Conservation (phyloP, 2,329 filamentous ascomycete species). For the Trichophyton mentagrophytes region DNA sequence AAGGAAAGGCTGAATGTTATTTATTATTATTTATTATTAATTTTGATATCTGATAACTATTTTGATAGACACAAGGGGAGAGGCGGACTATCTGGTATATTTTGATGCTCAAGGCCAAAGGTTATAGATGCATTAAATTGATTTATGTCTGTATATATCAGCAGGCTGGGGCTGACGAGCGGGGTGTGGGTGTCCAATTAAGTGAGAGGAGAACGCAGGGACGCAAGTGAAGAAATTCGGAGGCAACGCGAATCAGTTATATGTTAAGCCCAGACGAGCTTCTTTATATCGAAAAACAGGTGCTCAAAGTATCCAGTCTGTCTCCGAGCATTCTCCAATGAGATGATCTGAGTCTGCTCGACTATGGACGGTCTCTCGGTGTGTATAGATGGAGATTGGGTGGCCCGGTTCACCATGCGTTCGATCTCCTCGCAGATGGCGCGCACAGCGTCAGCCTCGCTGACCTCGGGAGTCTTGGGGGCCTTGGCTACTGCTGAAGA, state of each 20-base stretch:
- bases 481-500: slow-evolving; percentile 18
- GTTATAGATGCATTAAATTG: background rate
- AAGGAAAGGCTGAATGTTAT: background rate
- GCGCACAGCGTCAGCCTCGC: slow-evolving; percentile 43
- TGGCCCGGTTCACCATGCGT: slow-evolving; percentile 44
- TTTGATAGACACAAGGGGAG: background rate
- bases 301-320: slow-evolving; percentile 79
- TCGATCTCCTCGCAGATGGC: slow-evolving; percentile 66
- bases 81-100: background rate
- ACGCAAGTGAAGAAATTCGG: background rate
- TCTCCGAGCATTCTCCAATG: slow-evolving; percentile 68
- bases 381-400: slow-evolving; percentile 24
- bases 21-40: background rate
- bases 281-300: slow-evolving; percentile 81
- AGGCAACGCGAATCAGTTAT: no score
- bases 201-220: background rate
- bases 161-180: background rate
- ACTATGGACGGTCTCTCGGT: slow-evolving; percentile 28
- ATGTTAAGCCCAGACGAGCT: slow-evolving; percentile 65
- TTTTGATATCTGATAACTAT: background rate
- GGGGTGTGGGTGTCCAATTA: background rate
- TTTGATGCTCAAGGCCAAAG: background rate
- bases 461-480: slow-evolving; percentile 20
- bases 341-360: slow-evolving; percentile 61
- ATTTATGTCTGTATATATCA: background rate